A percentile compares a stretch with the other conserved stretches of the same genome.
phyloP scores from a whole-genome alignment of 2,329 filamentous ascomycete genomes.

The Phaeosphaeria sp. region DNA sequence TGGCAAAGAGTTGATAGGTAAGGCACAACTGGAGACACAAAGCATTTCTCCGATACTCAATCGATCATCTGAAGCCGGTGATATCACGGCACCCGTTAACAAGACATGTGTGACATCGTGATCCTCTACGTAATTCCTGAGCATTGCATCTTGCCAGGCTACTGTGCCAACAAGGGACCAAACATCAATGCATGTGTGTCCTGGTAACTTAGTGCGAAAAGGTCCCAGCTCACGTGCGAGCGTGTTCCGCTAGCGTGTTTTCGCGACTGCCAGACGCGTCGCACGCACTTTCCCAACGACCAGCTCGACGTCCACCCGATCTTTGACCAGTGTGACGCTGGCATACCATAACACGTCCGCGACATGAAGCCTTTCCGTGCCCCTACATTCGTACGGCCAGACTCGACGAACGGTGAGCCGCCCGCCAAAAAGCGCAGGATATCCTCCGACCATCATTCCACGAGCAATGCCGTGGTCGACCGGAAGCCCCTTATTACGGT shows the following conservation, averaged over 20 bases:
- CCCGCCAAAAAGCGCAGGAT: slow-evolving; percentile 53
- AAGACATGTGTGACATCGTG: no score
- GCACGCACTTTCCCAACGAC: background rate
- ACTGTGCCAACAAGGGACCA: no score
- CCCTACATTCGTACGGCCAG: slow-evolving; percentile 39
- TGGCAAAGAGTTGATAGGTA: no score
- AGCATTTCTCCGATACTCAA: no score
- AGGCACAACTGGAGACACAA: no score
- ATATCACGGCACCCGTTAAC: no score
- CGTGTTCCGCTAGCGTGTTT: slow-evolving; percentile 1
- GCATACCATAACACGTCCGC: slow-evolving; percentile 2
- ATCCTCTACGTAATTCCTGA: no score
- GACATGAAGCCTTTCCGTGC: slow-evolving; percentile 45
- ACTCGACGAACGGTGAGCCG: slow-evolving; percentile 31
- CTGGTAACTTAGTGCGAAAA: no score
- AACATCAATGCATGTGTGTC: no score
- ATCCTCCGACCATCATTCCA: slow-evolving; percentile 36
- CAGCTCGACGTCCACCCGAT: background rate
- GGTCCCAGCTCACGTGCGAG: background rate
- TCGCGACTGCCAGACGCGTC: slow-evolving; percentile 14
- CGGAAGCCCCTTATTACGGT: slow-evolving; percentile 41
- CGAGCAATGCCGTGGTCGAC: slow-evolving; percentile 21
- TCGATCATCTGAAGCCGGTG: no score
- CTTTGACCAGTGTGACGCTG: background rate
- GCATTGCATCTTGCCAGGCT: no score